Percentiles rank a stretch among this genome's conserved stretches.
phyloP scores from a whole-genome alignment of 176 grass and related monocot species.

The Zoysia japonica region DNA sequence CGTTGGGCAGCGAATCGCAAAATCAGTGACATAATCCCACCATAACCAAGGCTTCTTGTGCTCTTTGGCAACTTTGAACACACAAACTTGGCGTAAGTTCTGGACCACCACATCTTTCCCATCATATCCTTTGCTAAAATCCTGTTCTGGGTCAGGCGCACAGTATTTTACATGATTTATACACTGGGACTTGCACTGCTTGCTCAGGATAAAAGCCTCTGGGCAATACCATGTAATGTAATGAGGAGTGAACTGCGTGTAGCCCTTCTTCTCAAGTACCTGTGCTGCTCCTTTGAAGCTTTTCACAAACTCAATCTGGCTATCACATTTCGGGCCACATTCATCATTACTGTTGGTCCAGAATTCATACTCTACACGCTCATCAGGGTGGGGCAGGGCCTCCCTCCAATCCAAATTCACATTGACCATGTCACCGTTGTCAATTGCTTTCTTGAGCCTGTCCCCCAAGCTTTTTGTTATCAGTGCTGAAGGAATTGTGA shows the following conservation, averaged over 20 bases:
- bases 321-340: constrained; percentile 84
- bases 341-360: constrained; percentile 95
- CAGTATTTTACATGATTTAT: constrained; percentile 83
- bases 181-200: constrained; percentile 78
- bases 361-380: constrained; percentile 86
- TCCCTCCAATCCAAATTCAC: constrained; percentile 94
- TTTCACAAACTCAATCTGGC: constrained; percentile 89
- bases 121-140: constrained; percentile 95
- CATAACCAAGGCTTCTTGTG: constrained; percentile 77
- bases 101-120: constrained; percentile 93
- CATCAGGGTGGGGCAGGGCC: constrained; percentile 78
- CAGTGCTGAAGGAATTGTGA: constrained; percentile 77
- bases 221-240: constrained; percentile 94
- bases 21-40: constrained; percentile 96
- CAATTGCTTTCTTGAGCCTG: constrained; percentile 56
- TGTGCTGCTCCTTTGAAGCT: constrained; percentile 81
- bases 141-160: constrained; percentile 81
- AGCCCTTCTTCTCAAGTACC: constrained; percentile 84
- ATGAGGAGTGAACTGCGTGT: constrained; percentile 79
- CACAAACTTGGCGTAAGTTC: constrained; percentile 80
- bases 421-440: constrained; percentile 71
- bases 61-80: constrained; percentile 75
- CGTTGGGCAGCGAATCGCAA: constrained; percentile 83
- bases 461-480: constrained; percentile 77
- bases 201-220: constrained; percentile 64